phyloP scores from a whole-genome alignment of 495 filamentous ascomycete genomes.

The Tuber umbilicatum region DNA sequence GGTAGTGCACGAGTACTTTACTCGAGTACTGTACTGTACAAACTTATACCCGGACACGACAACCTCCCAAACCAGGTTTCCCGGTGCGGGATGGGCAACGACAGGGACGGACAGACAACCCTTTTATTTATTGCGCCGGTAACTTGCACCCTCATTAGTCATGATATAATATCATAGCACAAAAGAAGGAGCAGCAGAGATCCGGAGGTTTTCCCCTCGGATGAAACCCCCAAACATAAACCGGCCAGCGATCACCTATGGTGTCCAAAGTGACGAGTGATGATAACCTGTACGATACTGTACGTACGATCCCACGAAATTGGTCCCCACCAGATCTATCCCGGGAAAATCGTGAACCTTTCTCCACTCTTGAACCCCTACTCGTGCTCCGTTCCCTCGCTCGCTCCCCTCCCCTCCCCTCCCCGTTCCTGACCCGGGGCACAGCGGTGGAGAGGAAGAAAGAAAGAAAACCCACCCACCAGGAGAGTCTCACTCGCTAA shows the following conservation, averaged over 20 bases:
- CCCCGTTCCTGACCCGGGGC: not conserved
- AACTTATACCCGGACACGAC: not conserved
- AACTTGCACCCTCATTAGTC: too few species aligned
- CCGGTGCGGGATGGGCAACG: not conserved
- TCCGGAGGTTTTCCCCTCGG: not conserved
- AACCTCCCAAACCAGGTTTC: not conserved
- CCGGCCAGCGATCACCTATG: too few species aligned
- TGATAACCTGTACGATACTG: too few species aligned
- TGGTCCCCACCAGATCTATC: not conserved
- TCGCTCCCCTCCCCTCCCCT: not conserved
- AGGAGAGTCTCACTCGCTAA: too few species aligned
- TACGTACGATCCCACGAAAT: too few species aligned
- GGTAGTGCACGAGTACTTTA: too few species aligned
- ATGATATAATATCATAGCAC: too few species aligned
- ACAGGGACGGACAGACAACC: slow-evolving; percentile 2
- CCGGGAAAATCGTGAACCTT: not conserved
- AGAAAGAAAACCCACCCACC: slow-evolving; percentile 11
- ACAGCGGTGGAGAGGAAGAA: slow-evolving; percentile 22
- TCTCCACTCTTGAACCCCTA: not conserved
- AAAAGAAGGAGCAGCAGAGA: not conserved
- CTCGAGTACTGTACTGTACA: too few species aligned
- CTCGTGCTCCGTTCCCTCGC: too few species aligned
- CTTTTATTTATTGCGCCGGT: not conserved
- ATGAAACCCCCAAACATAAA: not conserved
- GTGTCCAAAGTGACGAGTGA: not conserved